These are phyloP conservation scores for Aspergillus taichungensis DNA, from an alignment of 495 filamentous ascomycete species.

Conservation along the genomic window DNA sequence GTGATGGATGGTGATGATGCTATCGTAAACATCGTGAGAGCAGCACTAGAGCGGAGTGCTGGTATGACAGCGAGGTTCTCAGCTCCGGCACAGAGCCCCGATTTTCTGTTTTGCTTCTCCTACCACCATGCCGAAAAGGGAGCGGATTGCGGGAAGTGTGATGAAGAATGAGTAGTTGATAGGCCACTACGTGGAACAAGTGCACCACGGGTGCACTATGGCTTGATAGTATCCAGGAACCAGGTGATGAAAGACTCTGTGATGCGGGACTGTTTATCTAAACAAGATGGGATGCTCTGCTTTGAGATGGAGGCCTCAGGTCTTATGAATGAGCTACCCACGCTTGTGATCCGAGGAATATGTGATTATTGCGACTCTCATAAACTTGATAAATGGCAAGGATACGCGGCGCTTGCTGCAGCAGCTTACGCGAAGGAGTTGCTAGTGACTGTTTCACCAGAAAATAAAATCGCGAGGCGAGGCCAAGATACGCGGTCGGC, in stretches of 20 bases:
- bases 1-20: slow-evolving; percentile 4
- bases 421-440: too few species aligned
- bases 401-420: too few species aligned
- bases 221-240: slow-evolving; percentile 17
- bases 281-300: slow-evolving; percentile 18
- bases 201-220: slow-evolving; percentile 12
- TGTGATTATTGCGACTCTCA: too few species aligned
- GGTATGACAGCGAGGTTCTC: slow-evolving; percentile 8
- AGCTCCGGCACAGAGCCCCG: slow-evolving; percentile 5
- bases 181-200: slow-evolving; percentile 4
- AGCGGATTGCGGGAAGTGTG: slow-evolving; percentile 11
- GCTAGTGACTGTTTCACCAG: too few species aligned
- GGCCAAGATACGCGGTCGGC: too few species aligned
- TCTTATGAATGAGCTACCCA: too few species aligned
- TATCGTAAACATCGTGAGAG: slow-evolving; percentile 22
- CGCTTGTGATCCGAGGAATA: too few species aligned
- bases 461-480: too few species aligned
- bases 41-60: slow-evolving; percentile 3
- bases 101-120: slow-evolving; percentile 14
- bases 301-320: slow-evolving; percentile 29
- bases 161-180: slow-evolving; percentile 4
- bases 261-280: slow-evolving; percentile 14
- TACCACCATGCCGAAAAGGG: slow-evolving; percentile 9
- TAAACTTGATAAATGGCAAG: too few species aligned
- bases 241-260: slow-evolving; percentile 19